A percentile compares a stretch with the other conserved stretches of the same genome.
phyloP scores from a whole-genome alignment of 371 early-diverging fungal species.

The Lichtheimia ornata region DNA sequence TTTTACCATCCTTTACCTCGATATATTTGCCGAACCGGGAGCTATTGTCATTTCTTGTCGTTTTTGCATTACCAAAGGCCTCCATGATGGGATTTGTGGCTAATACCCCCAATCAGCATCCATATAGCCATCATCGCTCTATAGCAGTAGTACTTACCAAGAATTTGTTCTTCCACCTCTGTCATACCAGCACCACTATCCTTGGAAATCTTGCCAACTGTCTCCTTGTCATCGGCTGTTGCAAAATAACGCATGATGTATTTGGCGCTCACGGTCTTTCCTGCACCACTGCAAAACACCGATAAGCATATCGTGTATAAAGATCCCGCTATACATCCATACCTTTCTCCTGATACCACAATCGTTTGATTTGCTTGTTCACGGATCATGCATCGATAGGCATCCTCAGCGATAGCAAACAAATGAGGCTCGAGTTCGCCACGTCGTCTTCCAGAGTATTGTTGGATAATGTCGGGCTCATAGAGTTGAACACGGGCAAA shows the following conservation, averaged over 20 bases:
- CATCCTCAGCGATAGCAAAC: constrained; percentile 98
- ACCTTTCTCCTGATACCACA: constrained; percentile 97
- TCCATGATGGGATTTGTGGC: constrained; percentile 99
- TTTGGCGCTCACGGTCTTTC: constrained; percentile 96
- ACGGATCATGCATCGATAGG: constrained; percentile 92
- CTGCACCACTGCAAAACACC: constrained; percentile 71
- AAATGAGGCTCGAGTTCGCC: constrained; percentile 98
- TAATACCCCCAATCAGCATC: not conserved
- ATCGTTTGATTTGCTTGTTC: constrained; percentile 96
- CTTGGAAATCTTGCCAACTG: constrained; percentile 37
- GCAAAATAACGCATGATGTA: constrained; percentile 98
- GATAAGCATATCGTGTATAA: no score
- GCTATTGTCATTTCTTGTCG: constrained; percentile 97
- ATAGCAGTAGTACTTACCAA: constrained; percentile 41
- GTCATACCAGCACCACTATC: constrained; percentile 55
- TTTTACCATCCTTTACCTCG: constrained; percentile 52
- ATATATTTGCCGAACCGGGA: constrained; percentile 99
- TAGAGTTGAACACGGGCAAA: constrained; percentile 90
- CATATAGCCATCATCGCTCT: not conserved
- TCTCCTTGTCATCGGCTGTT: constrained; percentile 76
- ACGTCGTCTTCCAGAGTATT: constrained; percentile 91
- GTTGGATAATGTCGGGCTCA: constrained; percentile 85
- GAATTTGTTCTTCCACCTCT: constrained; percentile 81
- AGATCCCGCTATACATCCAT: constrained; percentile 2
- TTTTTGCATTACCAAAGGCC: constrained; percentile 99